Evolutionary conservation across 2,329 filamentous ascomycete species (phyloP).

Genomic region (Ophiosphaerella korrae): DNA sequence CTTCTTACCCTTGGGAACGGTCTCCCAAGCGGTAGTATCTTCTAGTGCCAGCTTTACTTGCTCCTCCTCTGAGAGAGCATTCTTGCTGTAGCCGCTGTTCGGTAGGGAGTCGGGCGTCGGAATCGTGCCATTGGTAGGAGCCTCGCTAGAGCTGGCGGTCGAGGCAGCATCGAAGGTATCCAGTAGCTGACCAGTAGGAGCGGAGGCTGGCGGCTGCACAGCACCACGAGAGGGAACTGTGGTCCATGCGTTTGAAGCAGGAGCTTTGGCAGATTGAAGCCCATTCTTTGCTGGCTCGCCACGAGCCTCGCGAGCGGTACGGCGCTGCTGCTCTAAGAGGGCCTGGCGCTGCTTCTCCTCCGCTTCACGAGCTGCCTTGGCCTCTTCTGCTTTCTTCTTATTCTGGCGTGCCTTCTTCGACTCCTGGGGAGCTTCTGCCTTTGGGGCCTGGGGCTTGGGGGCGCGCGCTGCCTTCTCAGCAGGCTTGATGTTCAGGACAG

Average conservation of each 20-base stretch:
- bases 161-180: slow-evolving; percentile 57
- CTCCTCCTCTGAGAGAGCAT: slow-evolving; percentile 60
- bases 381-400: slow-evolving; percentile 82
- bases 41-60: slow-evolving; percentile 59
- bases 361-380: slow-evolving; percentile 74
- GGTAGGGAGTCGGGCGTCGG: slow-evolving; percentile 40
- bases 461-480: slow-evolving; percentile 63
- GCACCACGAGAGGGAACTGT: slow-evolving; percentile 37
- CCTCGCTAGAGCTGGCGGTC: slow-evolving; percentile 47
- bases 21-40: slow-evolving; percentile 63
- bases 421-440: slow-evolving; percentile 62
- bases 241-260: slow-evolving; percentile 62
- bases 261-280: slow-evolving; percentile 53
- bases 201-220: slow-evolving; percentile 27
- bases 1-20: slow-evolving; percentile 62
- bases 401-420: slow-evolving; percentile 97
- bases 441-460: slow-evolving; percentile 66
- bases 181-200: slow-evolving; percentile 46
- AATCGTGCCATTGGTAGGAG: slow-evolving; percentile 47
- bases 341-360: slow-evolving; percentile 78
- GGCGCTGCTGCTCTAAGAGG: slow-evolving; percentile 81
- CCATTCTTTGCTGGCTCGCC: slow-evolving; percentile 85
- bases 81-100: slow-evolving; percentile 5
- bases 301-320: slow-evolving; percentile 79
- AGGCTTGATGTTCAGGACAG: slow-evolving; percentile 78